Conservation (phyloP, 169 alveolate genomes). For the Eimeria necatrix region DNA sequence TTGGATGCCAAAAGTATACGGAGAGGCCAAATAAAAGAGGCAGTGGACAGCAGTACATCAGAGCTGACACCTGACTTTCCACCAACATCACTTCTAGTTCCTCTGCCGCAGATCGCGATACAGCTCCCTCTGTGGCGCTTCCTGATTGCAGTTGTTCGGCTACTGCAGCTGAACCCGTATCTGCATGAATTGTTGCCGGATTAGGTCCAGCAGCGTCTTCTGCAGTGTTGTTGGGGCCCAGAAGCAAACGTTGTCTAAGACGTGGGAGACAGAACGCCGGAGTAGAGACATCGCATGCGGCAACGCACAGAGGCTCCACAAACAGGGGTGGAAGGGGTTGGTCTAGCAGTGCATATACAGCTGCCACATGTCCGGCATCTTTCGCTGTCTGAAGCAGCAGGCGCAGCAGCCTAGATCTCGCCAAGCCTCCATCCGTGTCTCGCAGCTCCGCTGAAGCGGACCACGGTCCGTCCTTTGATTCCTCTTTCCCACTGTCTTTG, state of each 20-base stretch:
- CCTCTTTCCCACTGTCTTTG: neutral
- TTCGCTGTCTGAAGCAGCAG: conserved; percentile 70
- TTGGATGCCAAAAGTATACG: conserved; percentile 71
- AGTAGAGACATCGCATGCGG: conserved; percentile 66
- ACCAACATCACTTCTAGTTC: conserved; percentile 27
- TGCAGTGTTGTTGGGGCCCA: neutral
- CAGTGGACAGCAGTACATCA: conserved; percentile 43
- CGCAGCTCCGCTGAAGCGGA: conserved; percentile 6
- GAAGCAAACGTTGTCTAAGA: conserved; percentile 46
- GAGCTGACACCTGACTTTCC: conserved; percentile 61
- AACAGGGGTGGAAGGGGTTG: conserved; percentile 73
- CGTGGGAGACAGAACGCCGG: conserved; percentile 62
- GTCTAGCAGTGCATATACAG: conserved; percentile 73
- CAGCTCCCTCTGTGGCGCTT: neutral
- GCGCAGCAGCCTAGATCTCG: conserved; percentile 72
- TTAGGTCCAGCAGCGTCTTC: neutral
- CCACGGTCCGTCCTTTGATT: neutral
- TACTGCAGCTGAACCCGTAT: conserved; percentile 14
- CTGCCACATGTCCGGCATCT: conserved; percentile 69
- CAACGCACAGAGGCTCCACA: conserved; percentile 72
- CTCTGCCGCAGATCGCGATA: neutral
- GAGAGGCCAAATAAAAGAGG: conserved; percentile 55
- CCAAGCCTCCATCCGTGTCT: conserved; percentile 54
- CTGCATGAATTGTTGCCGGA: neutral
- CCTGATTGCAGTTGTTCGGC: neutral